Base-by-base conservation (phyloP, 345 rosid species). In the Cardamine occulta region DNA sequence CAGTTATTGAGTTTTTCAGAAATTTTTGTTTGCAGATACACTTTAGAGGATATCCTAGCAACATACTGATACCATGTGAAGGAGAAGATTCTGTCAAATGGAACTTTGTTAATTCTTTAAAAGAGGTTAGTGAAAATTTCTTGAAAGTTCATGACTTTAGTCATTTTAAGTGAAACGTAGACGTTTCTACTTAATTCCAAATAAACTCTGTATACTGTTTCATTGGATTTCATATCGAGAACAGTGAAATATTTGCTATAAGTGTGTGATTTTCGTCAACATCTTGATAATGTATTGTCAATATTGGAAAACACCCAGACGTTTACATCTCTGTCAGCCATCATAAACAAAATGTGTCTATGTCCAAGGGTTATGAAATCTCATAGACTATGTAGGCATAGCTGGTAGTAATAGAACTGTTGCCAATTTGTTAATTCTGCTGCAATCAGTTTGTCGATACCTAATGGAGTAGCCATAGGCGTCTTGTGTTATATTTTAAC, bases 61-160 rank as follows among this genome's bases (percentile, higher is more conserved):
- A 83, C 75, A 56, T 90, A 29, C 81, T 91, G 83, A 81, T 83
- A 40, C 97, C 99, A 12, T 90, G 96, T 75, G 96, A 91, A 82
- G 97, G 96, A 69, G 97, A 91, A 85, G 99, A 91, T 76, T 82
- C 89, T 67, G 90, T 87, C 5, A 95, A 95, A 66, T 89, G 99
- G 99, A 90, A 84, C 88, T 95, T 86, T 70, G 88, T 95, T 80
- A 91, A 90, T 79, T 89, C 96, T 67, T 81, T 95, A 54, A 91
- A 95, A 84, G 97, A 94, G 95, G 98, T 91, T 74, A 31, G 91
- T 77, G 28, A 28, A 1, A 5, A 47, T 7, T 34, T 8, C 54
- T 66, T 37, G 0, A 7, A 23, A 31, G 4, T 76, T 68, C 23
- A 29, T 9, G 23, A 1, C 56, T 12, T 39, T 77, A 13, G 5